Evolutionary conservation across 2,329 filamentous ascomycete species (phyloP).

Genomic region (Epichloe gansuensis): DNA sequence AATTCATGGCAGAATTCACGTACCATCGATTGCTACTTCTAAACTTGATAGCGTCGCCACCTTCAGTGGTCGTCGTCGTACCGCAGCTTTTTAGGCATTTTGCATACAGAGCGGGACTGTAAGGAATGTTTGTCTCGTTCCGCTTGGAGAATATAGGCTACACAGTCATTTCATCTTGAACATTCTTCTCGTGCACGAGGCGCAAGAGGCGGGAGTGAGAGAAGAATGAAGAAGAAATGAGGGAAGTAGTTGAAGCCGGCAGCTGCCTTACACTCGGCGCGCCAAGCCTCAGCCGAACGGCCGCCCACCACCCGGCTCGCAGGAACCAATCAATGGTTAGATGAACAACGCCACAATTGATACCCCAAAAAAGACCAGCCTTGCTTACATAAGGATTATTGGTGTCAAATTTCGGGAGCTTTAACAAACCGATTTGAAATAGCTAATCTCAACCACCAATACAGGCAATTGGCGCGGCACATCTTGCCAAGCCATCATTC

Average conservation of each 20-base stretch:
- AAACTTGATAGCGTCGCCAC: not conserved
- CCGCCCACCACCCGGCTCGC: constrained; percentile 6
- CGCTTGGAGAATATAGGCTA: not conserved
- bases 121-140: not conserved
- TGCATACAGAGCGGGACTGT: not conserved
- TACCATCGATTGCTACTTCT: constrained; percentile 16
- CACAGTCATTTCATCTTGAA: not conserved
- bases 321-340: not conserved
- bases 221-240: not conserved
- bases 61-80: not conserved
- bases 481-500: not conserved
- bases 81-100: constrained; percentile 5
- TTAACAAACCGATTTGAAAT: constrained; percentile 5
- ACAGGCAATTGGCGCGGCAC: not conserved
- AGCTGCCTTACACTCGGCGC: not conserved
- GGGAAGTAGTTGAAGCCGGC: not conserved
- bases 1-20: constrained; percentile 3
- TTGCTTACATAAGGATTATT: constrained; percentile 21
- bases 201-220: not conserved
- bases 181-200: not conserved
- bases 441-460: constrained; percentile 4
- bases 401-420: constrained; percentile 17
- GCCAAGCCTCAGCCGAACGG: constrained; percentile 11
- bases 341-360: constrained; percentile 7
- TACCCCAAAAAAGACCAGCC: constrained; percentile 8